Evolutionary conservation across 148 eudicot species (phyloP), one percentile per base, ranked within the genome.

Genomic region (Fagopyrum esculentum): DNA sequence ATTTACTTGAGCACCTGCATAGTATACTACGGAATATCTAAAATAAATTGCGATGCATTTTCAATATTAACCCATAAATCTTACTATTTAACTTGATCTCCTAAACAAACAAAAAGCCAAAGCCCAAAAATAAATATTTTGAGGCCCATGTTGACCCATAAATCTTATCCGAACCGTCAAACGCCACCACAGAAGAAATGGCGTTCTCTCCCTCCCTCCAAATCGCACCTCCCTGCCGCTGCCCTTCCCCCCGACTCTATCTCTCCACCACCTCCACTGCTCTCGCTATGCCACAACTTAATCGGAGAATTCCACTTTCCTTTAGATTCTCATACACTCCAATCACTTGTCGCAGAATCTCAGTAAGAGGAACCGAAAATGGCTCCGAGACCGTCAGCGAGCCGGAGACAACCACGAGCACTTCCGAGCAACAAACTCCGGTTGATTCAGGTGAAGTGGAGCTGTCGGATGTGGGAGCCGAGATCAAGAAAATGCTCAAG

Each of bases 401-500:
- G 4, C 54, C 30, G 43, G 51, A 46, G 51, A 30, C 51, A 30
- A 26, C 55, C 54, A 49, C 74, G 15, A 46, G 50, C 26, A 45
- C 29, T 10, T 51, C 43, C 15, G 50, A 70, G 73, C 26, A 70
- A 6, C 10, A 16, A 13, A 69, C 72, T 13, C 22, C 72, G 12
- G 50, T 12, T 11, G 69, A 63, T 10, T 30, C 71, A 45, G 71
- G 19, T 13, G 78, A 47, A 29, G 75, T 9, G 17, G 71, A 79
- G 43, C 2, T 76, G 48, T 78, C 93, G 12, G 91, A 89, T 12
- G 5, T 92, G 73, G 98, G 93, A 2, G 26, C 72, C 64, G 93
- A 94, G 71, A 86, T 92, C 3, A 85, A 85, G 86, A 83, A 80
- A 75, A 89, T 88, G 8, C 89, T 91, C 87, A 77, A 77, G 82